These are phyloP conservation scores for Tothia fuscella DNA, from an alignment of 2,329 filamentous ascomycete genomes.

Conservation along the genomic window DNA sequence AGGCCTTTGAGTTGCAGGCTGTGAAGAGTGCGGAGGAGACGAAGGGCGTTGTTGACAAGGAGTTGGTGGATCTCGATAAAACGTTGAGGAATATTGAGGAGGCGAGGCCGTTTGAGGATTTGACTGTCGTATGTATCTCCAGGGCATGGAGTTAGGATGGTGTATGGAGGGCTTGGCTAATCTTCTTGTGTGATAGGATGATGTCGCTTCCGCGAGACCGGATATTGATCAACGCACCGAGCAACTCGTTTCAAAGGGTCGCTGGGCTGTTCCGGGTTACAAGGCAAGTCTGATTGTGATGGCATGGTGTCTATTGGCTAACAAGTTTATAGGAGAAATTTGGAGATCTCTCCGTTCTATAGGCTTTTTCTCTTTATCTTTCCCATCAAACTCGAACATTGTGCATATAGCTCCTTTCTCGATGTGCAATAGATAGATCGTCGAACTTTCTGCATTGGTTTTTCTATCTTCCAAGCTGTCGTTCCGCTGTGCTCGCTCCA, in stretches of 20 bases:
- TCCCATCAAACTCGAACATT: slow-evolving; percentile 4
- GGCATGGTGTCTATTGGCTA: slow-evolving; percentile 30
- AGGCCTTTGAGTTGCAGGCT: slow-evolving; percentile 94
- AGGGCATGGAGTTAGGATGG: neutral
- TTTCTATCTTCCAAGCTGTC: too few relatives aligned
- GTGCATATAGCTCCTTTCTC: slow-evolving; percentile 6
- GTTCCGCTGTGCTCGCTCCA: too few relatives aligned
- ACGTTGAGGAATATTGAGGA: slow-evolving; percentile 96
- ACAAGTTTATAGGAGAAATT: slow-evolving; percentile 76
- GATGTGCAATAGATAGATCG: slow-evolving; percentile 10
- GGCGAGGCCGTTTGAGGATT: slow-evolving; percentile 87
- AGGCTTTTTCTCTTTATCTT: slow-evolving; percentile 25
- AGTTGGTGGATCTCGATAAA: slow-evolving; percentile 86
- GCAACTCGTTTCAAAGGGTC: slow-evolving; percentile 91
- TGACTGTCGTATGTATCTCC: slow-evolving; percentile 74
- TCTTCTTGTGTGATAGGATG: slow-evolving; percentile 58
- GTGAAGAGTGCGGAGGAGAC: slow-evolving; percentile 94
- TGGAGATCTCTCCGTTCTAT: slow-evolving; percentile 89
- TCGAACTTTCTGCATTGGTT: too few relatives aligned
- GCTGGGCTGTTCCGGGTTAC: slow-evolving; percentile 97
- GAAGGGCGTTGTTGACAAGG: slow-evolving; percentile 89
- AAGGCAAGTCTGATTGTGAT: slow-evolving; percentile 55
- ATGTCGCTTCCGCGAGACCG: slow-evolving; percentile 84
- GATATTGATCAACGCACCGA: slow-evolving; percentile 96
- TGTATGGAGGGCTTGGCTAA: slow-evolving; percentile 4